Evolutionary conservation across 495 filamentous ascomycete genomes (phyloP), one percentile per base, ranked within the genome.

Genomic region (Rusavskia elegans): DNA sequence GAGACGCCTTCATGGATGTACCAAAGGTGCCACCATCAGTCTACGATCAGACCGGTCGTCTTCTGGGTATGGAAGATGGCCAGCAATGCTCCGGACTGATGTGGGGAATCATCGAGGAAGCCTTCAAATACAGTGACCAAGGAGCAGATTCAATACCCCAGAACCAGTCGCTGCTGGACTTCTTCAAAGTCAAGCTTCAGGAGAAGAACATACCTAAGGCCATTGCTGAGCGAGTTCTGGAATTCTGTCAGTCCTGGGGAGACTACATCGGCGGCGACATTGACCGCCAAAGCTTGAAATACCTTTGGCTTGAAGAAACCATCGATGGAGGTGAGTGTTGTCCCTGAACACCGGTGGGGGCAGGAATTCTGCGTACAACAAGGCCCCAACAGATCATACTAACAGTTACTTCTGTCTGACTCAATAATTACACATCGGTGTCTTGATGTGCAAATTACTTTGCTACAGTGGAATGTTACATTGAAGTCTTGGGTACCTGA

Each of bases 241-340:
- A 85, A 51, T 69, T 85, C 60, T 74, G 80, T 19, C 76, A 81
- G 50, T 71, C 86, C 49, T 98, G 92, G 92, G 90, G 90, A 2
- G 77, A 81, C 3, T 94, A 92, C 64, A 82, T 95, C 20, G 92
- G 92, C 10, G 86, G 84, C 44, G 73, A 78, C 17, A 73, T 95
- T 41, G 71, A 76, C 51, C 76, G 64, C 41, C 92, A 98, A 60
- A 94, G 88, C 64, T 61, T 98, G 51, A 92, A 83, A 62, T 95
- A 87, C 67, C 93, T 96, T 59, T 90, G 83, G 74, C 62, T 98
- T n/a, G 92, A 98, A 65, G 88, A 96, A 67, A 89, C 84, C 53
- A 81, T 95, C 59, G 89, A 93, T 60, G 89, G 89, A 45, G 82
- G 86, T 85, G 64, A 63, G 79, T 72, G 38, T n/a, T 46, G 16